phyloP scores from a whole-genome alignment of 2,329 filamentous ascomycete species.

The Aspergillus candidus region DNA sequence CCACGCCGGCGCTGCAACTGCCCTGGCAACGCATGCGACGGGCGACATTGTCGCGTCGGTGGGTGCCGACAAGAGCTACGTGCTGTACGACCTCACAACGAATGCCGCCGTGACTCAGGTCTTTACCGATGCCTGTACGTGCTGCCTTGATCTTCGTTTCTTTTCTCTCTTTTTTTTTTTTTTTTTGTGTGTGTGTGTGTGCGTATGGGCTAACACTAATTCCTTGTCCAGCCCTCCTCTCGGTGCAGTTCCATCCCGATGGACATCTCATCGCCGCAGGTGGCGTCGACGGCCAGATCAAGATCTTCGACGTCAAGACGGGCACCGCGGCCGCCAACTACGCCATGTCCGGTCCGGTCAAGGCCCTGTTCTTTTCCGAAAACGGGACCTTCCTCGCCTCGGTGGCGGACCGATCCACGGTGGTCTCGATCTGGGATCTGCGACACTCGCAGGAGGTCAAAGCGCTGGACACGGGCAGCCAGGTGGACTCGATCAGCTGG shows the following conservation, averaged over 20 bases:
- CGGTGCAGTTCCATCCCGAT: conserved; percentile 87
- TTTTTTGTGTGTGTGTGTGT: no score
- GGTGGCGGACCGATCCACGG: conserved; percentile 68
- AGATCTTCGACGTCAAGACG: conserved; percentile 80
- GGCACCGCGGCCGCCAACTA: conserved; percentile 73
- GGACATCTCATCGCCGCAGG: conserved; percentile 89
- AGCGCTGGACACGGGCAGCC: conserved; percentile 75
- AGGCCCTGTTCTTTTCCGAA: conserved; percentile 80
- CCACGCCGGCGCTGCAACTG: conserved; percentile 76
- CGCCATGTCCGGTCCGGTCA: conserved; percentile 58
- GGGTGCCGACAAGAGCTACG: conserved; percentile 84
- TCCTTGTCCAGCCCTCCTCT: conserved; percentile 56
- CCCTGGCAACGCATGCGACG: conserved; percentile 73
- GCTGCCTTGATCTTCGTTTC: neutral
- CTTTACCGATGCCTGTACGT: conserved; percentile 71
- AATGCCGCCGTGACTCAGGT: conserved; percentile 68
- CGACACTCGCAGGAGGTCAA: conserved; percentile 78
- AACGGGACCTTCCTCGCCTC: conserved; percentile 96
- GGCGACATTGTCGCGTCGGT: conserved; percentile 79
- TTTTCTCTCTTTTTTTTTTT: conserved; percentile 11
- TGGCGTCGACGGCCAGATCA: conserved; percentile 71
- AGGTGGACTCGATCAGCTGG: conserved; percentile 74
- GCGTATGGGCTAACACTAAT: no score
- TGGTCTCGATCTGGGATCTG: conserved; percentile 82
- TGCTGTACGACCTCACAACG: conserved; percentile 72